Base-by-base conservation (phyloP, 768 basidiomycete genomes). In the Lenzites betulinus region DNA sequence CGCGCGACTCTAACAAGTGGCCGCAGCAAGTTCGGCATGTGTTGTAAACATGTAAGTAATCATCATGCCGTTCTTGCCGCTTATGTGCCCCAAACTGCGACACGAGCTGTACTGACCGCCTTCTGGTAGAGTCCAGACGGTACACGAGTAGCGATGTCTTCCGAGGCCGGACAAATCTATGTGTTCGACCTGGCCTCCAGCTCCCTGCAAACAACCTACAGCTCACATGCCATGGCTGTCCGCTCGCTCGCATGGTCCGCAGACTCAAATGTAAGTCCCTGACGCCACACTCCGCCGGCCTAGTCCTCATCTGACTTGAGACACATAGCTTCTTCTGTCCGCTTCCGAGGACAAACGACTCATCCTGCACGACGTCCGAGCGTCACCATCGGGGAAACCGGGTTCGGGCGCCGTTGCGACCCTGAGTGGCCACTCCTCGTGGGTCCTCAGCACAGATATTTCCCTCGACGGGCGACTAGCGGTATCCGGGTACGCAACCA, bases 341-440 rank as follows among this genome's bases (percentile, higher is more conserved):
- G 95, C 90, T 2, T 95, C 93, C 3, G 95, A 98, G 71, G 95
- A 96, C 75, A 93, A 93, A 72, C 85, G 92, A 18, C 87, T 98
- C 59, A 87, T 93, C 54, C 75, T 96, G 49, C 93, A 96, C 72
- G 95, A 98, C 70, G 90, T 95, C 16, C 87, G 95, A 56, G 79
- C 82, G n/a, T 78, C 87, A 1, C 66, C 82, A 6, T 79, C 84
- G 5, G 78, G 83, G 18, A 81, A 80, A 59, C 77, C 79, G 44
- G 88, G 92, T 6, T 82, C 83, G 20, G 89, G 90, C 41, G 88
- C 89, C 1, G 92, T 95, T 20, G 92, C 95, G 15, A 87, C 92
- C 11, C 78, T 98, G 64, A 83, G 85, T 6, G 95, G 95, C 0
- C 95, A 98, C 72, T 83, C 91, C 0, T 95, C 93, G 11, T 96